Percentiles rank a stretch among this genome's conserved stretches.
phyloP scores from a whole-genome alignment of 2,329 filamentous ascomycete genomes.

The Alternaria burnsii region DNA sequence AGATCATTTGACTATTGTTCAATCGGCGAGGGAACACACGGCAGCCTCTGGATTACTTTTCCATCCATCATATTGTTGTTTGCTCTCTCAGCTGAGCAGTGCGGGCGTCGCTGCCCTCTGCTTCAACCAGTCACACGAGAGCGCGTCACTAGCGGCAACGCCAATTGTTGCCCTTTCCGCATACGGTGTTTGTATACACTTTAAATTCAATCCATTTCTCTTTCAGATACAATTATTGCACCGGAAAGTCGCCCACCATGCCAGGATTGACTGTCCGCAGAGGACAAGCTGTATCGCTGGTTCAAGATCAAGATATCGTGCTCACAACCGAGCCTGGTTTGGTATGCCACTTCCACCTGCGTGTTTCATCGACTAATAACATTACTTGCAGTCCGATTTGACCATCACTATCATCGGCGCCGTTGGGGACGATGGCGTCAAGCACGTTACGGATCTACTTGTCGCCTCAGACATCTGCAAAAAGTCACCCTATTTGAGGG shows the following conservation, averaged over 20 bases:
- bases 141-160: slow-evolving; percentile 14
- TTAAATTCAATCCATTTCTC: neutral
- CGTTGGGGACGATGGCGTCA: slow-evolving; percentile 8
- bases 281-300: slow-evolving; percentile 1
- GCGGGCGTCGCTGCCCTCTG: neutral
- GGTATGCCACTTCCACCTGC: neutral
- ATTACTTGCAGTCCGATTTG: slow-evolving; percentile 9
- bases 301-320: slow-evolving; percentile 20
- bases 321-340: slow-evolving; percentile 10
- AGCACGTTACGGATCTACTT: slow-evolving; percentile 21
- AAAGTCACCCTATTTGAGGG: slow-evolving; percentile 15
- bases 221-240: neutral
- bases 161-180: slow-evolving; percentile 11
- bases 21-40: neutral
- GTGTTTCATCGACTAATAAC: neutral
- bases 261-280: slow-evolving; percentile 6
- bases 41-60: neutral
- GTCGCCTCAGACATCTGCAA: slow-evolving; percentile 12
- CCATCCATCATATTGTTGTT: neutral
- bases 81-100: neutral
- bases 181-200: neutral
- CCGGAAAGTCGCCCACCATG: slow-evolving; percentile 1
- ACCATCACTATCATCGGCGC: slow-evolving; percentile 21
- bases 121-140: neutral
- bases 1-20: neutral